A percentile compares a stretch with the other conserved stretches of the same genome.
Conservation (phyloP, 2,329 filamentous ascomycete species). For the Penicillium sp. region DNA sequence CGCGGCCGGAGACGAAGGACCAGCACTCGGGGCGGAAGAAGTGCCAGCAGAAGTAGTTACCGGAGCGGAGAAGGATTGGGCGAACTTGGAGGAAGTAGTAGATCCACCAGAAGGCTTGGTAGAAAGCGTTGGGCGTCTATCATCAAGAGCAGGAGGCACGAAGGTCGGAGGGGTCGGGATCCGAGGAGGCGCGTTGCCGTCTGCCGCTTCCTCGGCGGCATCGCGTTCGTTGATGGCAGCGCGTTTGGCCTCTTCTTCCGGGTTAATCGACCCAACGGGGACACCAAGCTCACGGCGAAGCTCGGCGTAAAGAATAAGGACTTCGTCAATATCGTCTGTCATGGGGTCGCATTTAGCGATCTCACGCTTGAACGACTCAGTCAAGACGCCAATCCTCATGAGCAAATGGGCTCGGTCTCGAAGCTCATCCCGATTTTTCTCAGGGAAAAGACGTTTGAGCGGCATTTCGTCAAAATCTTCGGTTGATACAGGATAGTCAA, state of each 20-base stretch:
- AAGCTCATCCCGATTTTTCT: not conserved
- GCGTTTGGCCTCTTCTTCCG: not conserved
- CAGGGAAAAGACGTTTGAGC: not conserved
- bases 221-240: not conserved
- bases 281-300: constrained; percentile 40
- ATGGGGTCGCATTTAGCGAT: constrained; percentile 34
- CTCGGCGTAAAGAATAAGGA: constrained; percentile 41
- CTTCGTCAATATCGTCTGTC: constrained; percentile 36
- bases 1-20: constrained; percentile 11
- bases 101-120: constrained; percentile 13
- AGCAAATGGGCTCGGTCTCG: not conserved
- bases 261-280: constrained; percentile 29
- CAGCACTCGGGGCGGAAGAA: not conserved
- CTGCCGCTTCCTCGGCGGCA: not conserved
- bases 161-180: not conserved
- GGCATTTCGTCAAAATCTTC: constrained; percentile 1
- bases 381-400: constrained; percentile 37
- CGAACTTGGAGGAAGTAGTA: constrained; percentile 21
- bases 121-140: not conserved
- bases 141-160: not conserved
- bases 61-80: constrained; percentile 21
- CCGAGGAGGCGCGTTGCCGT: not conserved
- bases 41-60: not conserved
- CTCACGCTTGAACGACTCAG: constrained; percentile 36
- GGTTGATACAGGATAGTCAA: not conserved